Evolutionary conservation across 768 basidiomycete genomes (phyloP).

Genomic region (Boletus pseudo-olivaceus): DNA sequence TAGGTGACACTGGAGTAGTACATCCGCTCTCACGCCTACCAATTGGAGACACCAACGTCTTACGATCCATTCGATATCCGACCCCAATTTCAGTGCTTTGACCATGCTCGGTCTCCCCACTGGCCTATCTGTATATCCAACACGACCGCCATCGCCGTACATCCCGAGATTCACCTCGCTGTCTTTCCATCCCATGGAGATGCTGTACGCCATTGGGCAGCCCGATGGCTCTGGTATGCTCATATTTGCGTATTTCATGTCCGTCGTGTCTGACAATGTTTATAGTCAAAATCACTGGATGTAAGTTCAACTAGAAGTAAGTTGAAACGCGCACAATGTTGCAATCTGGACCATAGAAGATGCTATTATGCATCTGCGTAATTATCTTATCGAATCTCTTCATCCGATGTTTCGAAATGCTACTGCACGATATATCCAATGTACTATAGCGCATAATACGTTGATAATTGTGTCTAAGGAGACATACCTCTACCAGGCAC

Average conservation of each 20-base stretch:
- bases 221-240: constrained; percentile 61
- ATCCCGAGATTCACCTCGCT: constrained; percentile 63
- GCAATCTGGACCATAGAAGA: background rate
- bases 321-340: background rate
- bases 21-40: constrained; percentile 56
- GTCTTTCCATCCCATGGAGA: constrained; percentile 82
- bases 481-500: background rate
- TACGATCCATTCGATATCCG: constrained; percentile 53
- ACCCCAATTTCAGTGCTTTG: constrained; percentile 25
- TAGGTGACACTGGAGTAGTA: constrained; percentile 33
- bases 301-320: constrained; percentile 40
- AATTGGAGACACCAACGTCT: constrained; percentile 68
- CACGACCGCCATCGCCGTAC: constrained; percentile 55
- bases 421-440: constrained; percentile 15
- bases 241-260: background rate
- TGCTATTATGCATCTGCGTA: background rate
- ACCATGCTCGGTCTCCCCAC: constrained; percentile 51
- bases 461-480: background rate
- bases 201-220: constrained; percentile 73
- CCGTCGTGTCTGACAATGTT: constrained; percentile 1
- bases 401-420: constrained; percentile 5
- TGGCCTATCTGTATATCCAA: constrained; percentile 52
- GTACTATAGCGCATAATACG: constrained; percentile 12
- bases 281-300: constrained; percentile 56
- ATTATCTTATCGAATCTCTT: constrained; percentile 18